Evolutionary conservation across 352 stramenopile species (phyloP), one percentile per base, ranked within the genome.

Genomic region (Globisporangium cederbergense): DNA sequence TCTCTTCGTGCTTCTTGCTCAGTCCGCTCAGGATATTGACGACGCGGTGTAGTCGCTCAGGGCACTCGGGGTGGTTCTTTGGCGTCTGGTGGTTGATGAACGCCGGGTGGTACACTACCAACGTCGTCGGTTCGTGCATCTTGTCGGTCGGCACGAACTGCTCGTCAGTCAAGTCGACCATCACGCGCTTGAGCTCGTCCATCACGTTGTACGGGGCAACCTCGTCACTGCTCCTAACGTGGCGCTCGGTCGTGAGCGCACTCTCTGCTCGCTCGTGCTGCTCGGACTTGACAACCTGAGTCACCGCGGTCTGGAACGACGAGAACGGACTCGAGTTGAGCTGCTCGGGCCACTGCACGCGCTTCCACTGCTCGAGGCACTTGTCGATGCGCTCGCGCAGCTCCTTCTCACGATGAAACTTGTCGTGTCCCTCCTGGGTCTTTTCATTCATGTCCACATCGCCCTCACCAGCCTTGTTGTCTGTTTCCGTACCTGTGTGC

Each of bases 41-140:
- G 32, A 92, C 83, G 4, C 84, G 80, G 83, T 94, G 64, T 14
- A 95, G 75, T n/a, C 86, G 81, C 53, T 92, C 82, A 1, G 86
- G 86, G 46, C 83, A 95, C 62, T 95, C 86, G 0, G 86, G 83
- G 68, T 95, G 86, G 52, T 92, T 80, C 64, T 89, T 86, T 7
- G 86, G 86, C 5, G 86, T 95, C 62, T 92, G 79, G 47, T 95
- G 86, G n/a, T 92, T 82, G 36, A 93, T 78, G 62, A 92, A 95
- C 25, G 89, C 76, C 7, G 86, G 84, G 54, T 95, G 86, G 58
- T 95, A 95, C 58, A 92, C 72, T 42, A 95, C 83, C 42, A 91
- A 68, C 6, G 86, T 95, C 13, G 78, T 85, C 11, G 80, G 78
- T 11, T 80, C 59, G 14, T 68, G 3, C 8, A 63, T 45, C n/a